A percentile compares a stretch with the other conserved stretches of the same genome.
phyloP scores from a whole-genome alignment of 352 stramenopile species.

The Globisporangium viniferum region DNA sequence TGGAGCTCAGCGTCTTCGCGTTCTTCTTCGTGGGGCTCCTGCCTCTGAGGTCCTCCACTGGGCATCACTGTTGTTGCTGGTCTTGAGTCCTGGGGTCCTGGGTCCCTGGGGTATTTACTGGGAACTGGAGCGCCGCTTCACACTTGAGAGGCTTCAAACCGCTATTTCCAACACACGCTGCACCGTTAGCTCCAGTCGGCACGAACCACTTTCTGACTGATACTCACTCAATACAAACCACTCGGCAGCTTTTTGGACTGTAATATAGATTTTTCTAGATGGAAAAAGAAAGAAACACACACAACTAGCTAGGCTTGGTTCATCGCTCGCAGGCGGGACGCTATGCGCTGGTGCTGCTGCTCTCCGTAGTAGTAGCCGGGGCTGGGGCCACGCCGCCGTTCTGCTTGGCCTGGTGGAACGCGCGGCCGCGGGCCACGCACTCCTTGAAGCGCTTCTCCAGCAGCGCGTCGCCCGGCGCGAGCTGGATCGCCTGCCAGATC shows the following conservation, averaged over 20 bases:
- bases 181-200: not conserved
- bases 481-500: conserved; percentile 73
- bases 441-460: conserved; percentile 83
- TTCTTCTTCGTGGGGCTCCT: not conserved
- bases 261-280: conserved; percentile 3
- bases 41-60: not conserved
- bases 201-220: too few relatives aligned
- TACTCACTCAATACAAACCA: too few relatives aligned
- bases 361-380: not conserved
- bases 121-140: not conserved
- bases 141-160: not conserved
- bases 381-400: not conserved
- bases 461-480: conserved; percentile 67
- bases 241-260: not conserved
- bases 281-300: too few relatives aligned
- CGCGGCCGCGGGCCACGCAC: conserved; percentile 67
- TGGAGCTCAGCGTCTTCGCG: not conserved
- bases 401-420: conserved; percentile 52
- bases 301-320: not conserved
- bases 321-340: not conserved
- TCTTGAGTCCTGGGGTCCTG: not conserved
- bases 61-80: not conserved
- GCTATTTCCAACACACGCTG: not conserved
- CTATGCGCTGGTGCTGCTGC: conserved; percentile 13
- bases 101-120: not conserved